Evolutionary conservation across 441 rosid species (phyloP), one percentile per base, ranked within the genome.

Genomic region (Arabidopsis lyrata): DNA sequence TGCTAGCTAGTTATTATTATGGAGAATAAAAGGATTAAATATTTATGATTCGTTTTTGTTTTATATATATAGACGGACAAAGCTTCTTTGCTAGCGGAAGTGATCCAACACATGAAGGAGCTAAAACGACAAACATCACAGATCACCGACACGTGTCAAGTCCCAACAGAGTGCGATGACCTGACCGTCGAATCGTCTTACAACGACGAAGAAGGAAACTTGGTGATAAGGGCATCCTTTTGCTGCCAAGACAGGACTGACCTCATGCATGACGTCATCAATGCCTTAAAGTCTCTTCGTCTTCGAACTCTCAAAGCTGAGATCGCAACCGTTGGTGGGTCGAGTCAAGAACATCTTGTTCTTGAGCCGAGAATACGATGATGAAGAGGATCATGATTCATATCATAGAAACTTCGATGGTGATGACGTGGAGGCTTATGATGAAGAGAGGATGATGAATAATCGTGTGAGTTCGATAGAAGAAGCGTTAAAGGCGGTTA

Each of bases 241-340:
- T 90, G 97, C 79, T 95, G 98, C 52, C 93, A 92, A 67, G 99
- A 95, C 74, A 81, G 99, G 75, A 84, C 90, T 20, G 96, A 92
- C 62, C 95, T 95, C 74, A 78, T 95, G 64, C 91, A 91, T 11
- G 99, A 95, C 75, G 86, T 95, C 57, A 92, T 95, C 80, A 86
- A 88, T 72, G 83, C 99, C 14, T 69, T 95, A 64, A 95, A 95
- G 78, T 84, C 89, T 0, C 83, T 95, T 50, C 87, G 83, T 22
- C 80, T 95, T 69, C 87, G 88, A 57, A 90, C 99, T 57, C 77
- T 90, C 13, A 92, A 92, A 84, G 97, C 99, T 27, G 99, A 95
- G 82, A 90, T 95, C 71, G 90, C 92, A 44, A 92, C 97, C 44
- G 87, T 95, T 1, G 99, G 97, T 12, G 98, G 98, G 98, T 4